These are phyloP conservation scores for Tricholoma sp. DNA, from an alignment of 768 basidiomycete species.

Conservation along the genomic window DNA sequence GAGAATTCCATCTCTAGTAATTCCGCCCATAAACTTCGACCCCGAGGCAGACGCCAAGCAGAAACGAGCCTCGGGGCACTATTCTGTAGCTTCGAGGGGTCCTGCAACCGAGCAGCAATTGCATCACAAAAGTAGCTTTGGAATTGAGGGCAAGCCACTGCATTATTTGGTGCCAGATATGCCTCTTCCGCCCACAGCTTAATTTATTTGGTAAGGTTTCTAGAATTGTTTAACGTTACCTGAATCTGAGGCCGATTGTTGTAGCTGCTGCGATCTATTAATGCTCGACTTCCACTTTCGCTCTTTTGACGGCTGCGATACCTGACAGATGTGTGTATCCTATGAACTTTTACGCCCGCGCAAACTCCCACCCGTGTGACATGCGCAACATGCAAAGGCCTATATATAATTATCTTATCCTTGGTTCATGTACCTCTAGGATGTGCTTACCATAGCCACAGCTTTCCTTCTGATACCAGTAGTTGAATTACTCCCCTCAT, in stretches of 20 bases:
- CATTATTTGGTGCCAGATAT: conserved; percentile 21
- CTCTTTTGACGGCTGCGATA: too few species aligned
- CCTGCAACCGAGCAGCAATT: not conserved
- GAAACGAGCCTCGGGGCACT: conserved; percentile 9
- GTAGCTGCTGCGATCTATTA: too few species aligned
- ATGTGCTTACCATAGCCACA: not conserved
- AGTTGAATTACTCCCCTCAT: not conserved
- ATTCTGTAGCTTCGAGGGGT: conserved; percentile 7
- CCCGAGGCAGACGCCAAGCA: not conserved
- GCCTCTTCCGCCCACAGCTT: conserved; percentile 1
- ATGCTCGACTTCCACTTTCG: too few species aligned
- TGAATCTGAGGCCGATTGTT: not conserved
- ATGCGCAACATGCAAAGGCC: not conserved
- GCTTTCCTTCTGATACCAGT: not conserved
- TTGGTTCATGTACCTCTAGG: too few species aligned
- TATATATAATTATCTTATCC: not conserved
- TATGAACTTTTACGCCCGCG: too few species aligned
- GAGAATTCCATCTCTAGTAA: not conserved
- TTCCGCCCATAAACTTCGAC: not conserved
- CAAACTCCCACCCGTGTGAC: too few species aligned
- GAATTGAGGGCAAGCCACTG: conserved; percentile 16
- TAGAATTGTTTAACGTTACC: not conserved
- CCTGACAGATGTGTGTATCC: too few species aligned
- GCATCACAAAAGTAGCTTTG: conserved; percentile 19
- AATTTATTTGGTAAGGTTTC: not conserved